Evolutionary conservation across 1,139 yeast genomes (phyloP).

Genomic region (Diutina sp.): DNA sequence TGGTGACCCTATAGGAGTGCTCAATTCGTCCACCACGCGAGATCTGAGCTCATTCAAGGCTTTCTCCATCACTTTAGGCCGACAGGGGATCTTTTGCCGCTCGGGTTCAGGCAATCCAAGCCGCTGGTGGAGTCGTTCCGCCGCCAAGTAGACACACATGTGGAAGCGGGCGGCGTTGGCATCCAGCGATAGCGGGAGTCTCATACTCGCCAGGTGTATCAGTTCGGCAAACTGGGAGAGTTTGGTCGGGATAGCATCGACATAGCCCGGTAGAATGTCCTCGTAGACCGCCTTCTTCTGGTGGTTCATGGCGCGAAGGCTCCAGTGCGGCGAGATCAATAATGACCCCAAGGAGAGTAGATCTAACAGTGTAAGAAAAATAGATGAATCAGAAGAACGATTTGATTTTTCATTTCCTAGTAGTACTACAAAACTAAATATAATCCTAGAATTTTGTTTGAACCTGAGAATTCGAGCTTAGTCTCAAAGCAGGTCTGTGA

Average conservation of each 20-base stretch:
- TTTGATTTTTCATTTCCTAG: too few species aligned
- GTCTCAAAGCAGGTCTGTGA: too few species aligned
- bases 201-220: slow-evolving; percentile 38
- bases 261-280: slow-evolving; percentile 38
- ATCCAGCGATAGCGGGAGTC: slow-evolving; percentile 31
- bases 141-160: slow-evolving; percentile 50
- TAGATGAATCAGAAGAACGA: too few species aligned
- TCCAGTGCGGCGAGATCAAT: too few species aligned
- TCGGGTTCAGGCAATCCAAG: slow-evolving; percentile 35
- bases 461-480: too few species aligned
- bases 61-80: slow-evolving; percentile 30
- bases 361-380: too few species aligned
- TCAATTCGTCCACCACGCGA: slow-evolving; percentile 10
- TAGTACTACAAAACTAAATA: too few species aligned
- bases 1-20: slow-evolving; percentile 15
- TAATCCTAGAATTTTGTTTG: too few species aligned
- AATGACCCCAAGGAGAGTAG: too few species aligned
- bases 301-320: neutral
- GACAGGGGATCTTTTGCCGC: slow-evolving; percentile 41
- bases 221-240: slow-evolving; percentile 36
- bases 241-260: slow-evolving; percentile 34
- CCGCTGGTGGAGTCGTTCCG: slow-evolving; percentile 32
- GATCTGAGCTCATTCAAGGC: slow-evolving; percentile 33
- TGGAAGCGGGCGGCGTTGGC: slow-evolving; percentile 56
- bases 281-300: slow-evolving; percentile 13